Percentiles rank a stretch among this genome's conserved stretches.
These are phyloP conservation scores for Coleophoma cylindrospora DNA, from an alignment of 2,329 filamentous ascomycete genomes.

Conservation along the genomic window DNA sequence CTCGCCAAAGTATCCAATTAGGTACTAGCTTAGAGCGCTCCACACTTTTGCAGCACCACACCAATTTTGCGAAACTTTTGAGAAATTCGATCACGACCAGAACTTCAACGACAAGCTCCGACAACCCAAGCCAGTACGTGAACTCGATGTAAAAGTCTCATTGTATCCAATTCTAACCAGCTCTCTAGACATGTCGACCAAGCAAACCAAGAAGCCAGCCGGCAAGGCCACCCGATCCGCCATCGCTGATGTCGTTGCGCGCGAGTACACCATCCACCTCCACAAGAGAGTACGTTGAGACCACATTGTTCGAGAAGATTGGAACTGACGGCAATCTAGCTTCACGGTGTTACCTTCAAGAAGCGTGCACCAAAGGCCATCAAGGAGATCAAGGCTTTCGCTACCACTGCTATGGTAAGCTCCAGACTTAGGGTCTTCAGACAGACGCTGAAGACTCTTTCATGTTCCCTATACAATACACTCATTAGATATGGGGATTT, in stretches of 20 bases:
- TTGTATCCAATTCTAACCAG: neutral
- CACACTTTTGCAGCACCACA: neutral
- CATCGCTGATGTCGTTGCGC: slow-evolving; percentile 97
- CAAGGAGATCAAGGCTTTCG: slow-evolving; percentile 99
- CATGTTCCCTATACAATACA: too few species aligned
- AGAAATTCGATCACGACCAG: slow-evolving; percentile 1
- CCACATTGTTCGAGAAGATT: slow-evolving; percentile 5
- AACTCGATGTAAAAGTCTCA: neutral
- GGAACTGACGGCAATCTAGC: slow-evolving; percentile 57
- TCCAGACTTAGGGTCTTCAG: neutral
- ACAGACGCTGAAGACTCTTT: neutral
- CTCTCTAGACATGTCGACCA: slow-evolving; percentile 60
- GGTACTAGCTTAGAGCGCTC: too few species aligned
- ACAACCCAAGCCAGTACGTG: slow-evolving; percentile 18
- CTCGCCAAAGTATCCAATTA: too few species aligned
- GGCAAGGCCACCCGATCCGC: slow-evolving; percentile 80
- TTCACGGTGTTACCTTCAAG: slow-evolving; percentile 98
- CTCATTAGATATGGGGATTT: neutral
- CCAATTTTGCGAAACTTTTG: slow-evolving; percentile 16
- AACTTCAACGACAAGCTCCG: slow-evolving; percentile 18
- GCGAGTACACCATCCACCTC: slow-evolving; percentile 99
- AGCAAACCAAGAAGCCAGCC: slow-evolving; percentile 58
- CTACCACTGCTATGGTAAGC: slow-evolving; percentile 73
- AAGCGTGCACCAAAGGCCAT: slow-evolving; percentile 97
- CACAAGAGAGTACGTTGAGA: slow-evolving; percentile 89